Percentiles rank a stretch among this genome's conserved stretches.
phyloP scores from a whole-genome alignment of 805 yeast genomes.

The Zygosaccharomyces siamensis region DNA sequence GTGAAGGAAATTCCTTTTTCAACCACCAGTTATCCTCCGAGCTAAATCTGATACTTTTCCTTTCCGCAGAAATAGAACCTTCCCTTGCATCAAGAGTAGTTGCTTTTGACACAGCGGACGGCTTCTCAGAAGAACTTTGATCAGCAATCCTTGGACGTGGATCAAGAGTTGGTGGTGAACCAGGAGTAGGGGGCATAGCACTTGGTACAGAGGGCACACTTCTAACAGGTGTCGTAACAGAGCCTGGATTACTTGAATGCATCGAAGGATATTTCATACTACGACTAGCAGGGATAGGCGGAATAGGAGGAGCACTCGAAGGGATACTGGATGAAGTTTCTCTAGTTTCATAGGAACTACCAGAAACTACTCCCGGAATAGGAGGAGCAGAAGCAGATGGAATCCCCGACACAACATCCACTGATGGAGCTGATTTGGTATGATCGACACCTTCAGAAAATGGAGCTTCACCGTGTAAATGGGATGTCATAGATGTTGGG shows the following conservation, averaged over 20 bases:
- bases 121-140: slow-evolving; percentile 12
- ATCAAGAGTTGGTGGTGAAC: slow-evolving; percentile 16
- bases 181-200: slow-evolving; percentile 22
- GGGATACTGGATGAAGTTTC: slow-evolving; percentile 1
- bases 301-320: slow-evolving; percentile 10
- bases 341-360: slow-evolving; percentile 1
- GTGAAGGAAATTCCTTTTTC: slow-evolving; percentile 51
- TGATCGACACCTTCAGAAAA: neutral
- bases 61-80: slow-evolving; percentile 5
- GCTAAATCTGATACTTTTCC: slow-evolving; percentile 16
- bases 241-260: neutral
- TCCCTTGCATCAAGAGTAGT: slow-evolving; percentile 14
- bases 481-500: neutral
- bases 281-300: slow-evolving; percentile 20
- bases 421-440: neutral
- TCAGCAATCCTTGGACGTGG: slow-evolving; percentile 8
- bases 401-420: slow-evolving; percentile 1
- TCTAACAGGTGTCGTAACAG: slow-evolving; percentile 1
- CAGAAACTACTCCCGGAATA: slow-evolving; percentile 6
- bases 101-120: neutral
- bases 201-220: slow-evolving; percentile 11
- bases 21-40: slow-evolving; percentile 63
- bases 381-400: slow-evolving; percentile 22
- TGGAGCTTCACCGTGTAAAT: neutral
- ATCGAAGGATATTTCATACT: slow-evolving; percentile 16